These are phyloP conservation scores for Magnusiomyces suaveolens DNA, from an alignment of 1,139 yeast species.

Conservation along the genomic window DNA sequence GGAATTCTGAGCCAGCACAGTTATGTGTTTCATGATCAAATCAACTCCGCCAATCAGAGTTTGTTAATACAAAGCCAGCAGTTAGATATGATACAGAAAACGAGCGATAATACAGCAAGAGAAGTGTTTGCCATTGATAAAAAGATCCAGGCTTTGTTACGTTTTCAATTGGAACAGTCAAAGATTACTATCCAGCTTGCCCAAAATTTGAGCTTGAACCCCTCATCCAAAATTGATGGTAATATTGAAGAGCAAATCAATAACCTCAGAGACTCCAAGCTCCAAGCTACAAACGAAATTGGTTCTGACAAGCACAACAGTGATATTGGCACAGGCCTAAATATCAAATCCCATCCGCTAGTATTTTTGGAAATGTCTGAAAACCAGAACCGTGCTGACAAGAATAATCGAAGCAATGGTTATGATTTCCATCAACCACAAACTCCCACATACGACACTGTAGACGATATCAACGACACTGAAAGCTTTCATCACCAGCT, in stretches of 20 bases:
- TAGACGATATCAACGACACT: not conserved
- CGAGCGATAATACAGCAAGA: not conserved
- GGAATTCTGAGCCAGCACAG: not conserved
- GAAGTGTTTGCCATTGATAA: not conserved
- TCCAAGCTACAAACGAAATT: not conserved
- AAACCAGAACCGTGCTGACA: no score
- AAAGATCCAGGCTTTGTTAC: not conserved
- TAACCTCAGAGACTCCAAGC: not conserved
- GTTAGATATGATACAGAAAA: not conserved
- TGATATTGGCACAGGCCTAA: no score
- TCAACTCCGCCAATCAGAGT: not conserved
- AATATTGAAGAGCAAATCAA: no score
- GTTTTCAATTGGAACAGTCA: conserved; percentile 3
- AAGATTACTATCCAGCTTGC: not conserved
- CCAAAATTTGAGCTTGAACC: not conserved
- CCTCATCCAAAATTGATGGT: no score
- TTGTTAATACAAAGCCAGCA: not conserved
- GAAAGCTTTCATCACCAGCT: no score
- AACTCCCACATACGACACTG: no score
- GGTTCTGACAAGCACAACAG: no score
- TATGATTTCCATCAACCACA: no score
- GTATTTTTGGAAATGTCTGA: no score
- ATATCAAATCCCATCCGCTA: no score
- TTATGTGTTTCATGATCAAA: not conserved
- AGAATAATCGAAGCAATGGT: no score